Percentiles rank a stretch among this genome's conserved stretches.
These are phyloP conservation scores for Flammula alnicola DNA, from an alignment of 1,284 basidiomycete genomes.

Conservation along the genomic window DNA sequence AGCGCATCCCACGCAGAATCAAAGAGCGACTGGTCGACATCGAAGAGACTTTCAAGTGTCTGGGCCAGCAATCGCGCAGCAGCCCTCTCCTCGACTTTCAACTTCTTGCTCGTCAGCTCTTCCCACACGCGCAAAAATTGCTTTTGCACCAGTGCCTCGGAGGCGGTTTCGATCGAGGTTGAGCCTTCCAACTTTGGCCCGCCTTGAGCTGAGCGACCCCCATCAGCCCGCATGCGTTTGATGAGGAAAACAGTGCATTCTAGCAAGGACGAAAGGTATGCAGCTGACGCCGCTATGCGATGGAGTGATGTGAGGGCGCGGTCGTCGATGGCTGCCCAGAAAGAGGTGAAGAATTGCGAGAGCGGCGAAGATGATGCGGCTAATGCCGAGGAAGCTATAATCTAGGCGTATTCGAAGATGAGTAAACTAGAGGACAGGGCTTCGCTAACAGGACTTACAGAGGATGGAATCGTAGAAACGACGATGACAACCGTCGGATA, in stretches of 20 bases:
- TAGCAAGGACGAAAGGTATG: constrained; percentile 70
- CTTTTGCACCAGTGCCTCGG: constrained; percentile 40
- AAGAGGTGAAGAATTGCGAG: constrained; percentile 65
- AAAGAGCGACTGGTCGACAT: constrained; percentile 48
- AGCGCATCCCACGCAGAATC: constrained; percentile 50
- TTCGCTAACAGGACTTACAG: constrained; percentile 42
- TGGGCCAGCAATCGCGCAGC: constrained; percentile 51
- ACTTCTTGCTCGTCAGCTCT: constrained; percentile 42
- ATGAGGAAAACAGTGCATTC: constrained; percentile 72
- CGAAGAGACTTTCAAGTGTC: constrained; percentile 46
- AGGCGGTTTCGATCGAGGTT: neutral
- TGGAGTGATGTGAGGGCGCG: constrained; percentile 62
- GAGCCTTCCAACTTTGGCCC: neutral
- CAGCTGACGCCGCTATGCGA: constrained; percentile 52
- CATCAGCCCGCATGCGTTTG: constrained; percentile 40
- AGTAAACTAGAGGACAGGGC: neutral
- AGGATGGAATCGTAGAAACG: constrained; percentile 76
- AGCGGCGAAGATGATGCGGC: constrained; percentile 31
- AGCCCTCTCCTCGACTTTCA: constrained; percentile 52
- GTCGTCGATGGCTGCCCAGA: constrained; percentile 79
- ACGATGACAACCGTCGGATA: constrained; percentile 82
- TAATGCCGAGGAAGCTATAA: constrained; percentile 32
- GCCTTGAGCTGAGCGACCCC: constrained; percentile 6
- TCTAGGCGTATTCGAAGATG: constrained; percentile 21
- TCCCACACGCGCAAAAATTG: constrained; percentile 57